These are phyloP conservation scores for Hypoxylon sp. DNA, from an alignment of 2,329 filamentous ascomycete genomes.

Conservation along the genomic window DNA sequence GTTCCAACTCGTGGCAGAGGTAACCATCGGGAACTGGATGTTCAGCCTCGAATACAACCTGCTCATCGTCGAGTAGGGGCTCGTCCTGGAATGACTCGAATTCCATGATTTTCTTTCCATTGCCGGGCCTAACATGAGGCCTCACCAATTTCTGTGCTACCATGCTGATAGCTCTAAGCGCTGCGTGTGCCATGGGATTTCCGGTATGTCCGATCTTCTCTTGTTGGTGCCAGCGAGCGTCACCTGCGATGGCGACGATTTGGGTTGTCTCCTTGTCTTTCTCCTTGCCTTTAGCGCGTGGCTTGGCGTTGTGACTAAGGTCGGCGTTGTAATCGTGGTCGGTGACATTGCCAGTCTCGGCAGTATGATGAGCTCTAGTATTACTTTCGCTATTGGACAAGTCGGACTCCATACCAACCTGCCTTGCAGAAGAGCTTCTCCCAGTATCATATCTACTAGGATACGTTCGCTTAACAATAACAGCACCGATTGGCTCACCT, in stretches of 20 bases:
- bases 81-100: conserved; percentile 77
- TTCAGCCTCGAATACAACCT: conserved; percentile 72
- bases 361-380: conserved; percentile 4
- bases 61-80: conserved; percentile 78
- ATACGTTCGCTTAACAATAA: conserved; percentile 75
- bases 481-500: conserved; percentile 80
- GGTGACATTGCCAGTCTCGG: conserved; percentile 10
- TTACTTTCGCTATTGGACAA: conserved; percentile 21
- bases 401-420: conserved; percentile 31
- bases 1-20: conserved; percentile 91
- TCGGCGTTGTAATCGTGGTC: not conserved
- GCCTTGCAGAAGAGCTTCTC: conserved; percentile 39
- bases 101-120: conserved; percentile 61
- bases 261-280: conserved; percentile 59
- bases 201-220: conserved; percentile 65
- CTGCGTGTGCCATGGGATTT: conserved; percentile 84
- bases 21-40: conserved; percentile 84
- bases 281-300: conserved; percentile 46
- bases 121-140: conserved; percentile 63
- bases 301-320: conserved; percentile 25
- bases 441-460: conserved; percentile 48
- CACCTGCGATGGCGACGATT: conserved; percentile 81
- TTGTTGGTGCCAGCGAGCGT: conserved; percentile 78
- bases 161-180: conserved; percentile 86
- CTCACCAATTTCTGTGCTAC: conserved; percentile 78